Evolutionary conservation across 805 yeast species (phyloP), one percentile per base, ranked within the genome.

Genomic region (Zygotorulaspora chibaensis): DNA sequence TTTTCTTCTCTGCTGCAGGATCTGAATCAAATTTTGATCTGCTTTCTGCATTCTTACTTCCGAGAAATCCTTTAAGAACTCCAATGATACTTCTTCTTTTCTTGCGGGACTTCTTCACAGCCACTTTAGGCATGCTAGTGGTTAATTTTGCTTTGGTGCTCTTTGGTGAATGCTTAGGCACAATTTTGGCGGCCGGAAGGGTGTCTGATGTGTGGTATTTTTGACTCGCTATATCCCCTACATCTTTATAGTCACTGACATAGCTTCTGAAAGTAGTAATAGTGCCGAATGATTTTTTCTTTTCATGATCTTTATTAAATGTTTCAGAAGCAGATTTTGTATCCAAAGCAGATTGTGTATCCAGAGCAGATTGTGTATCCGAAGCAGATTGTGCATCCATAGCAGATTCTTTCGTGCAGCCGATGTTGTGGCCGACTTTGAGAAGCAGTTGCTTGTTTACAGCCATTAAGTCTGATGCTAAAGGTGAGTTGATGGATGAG

Each of bases 241-340:
- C 42, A 18, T 53, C 52, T 33, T 55, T 54, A 13, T 57, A 29
- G 44, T 62, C 66, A 43, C 62, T 60, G 2, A 40, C 46, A 49
- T 57, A 43, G 46, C 66, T 63, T 48, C 66, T 55, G 37, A 60
- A 61, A 1, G 66, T 63, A 8, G 66, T 62, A 18, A 61, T 60
- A 13, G 65, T 62, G 8, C 62, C 62, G 47, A 55, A 60, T 8
- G 67, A 61, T 40, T 49, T 53, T n/a, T 52, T 45, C 35, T 52
- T 58, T 35, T 51, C 54, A 27, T 50, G 53, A 6, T 40, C 40
- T 16, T 44, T 37, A 26, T 26, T 48, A 30, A 40, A 40, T n/a
- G 39, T 10, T 8, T 17, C 42, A 8, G 35, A 29, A n/a, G n/a
- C 15, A 8, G 34, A 8, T 13, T 38, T 25, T 28, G n/a, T 17